Evolutionary conservation across 2,329 filamentous ascomycete species (phyloP).

Genomic region (Xylaria sp.): DNA sequence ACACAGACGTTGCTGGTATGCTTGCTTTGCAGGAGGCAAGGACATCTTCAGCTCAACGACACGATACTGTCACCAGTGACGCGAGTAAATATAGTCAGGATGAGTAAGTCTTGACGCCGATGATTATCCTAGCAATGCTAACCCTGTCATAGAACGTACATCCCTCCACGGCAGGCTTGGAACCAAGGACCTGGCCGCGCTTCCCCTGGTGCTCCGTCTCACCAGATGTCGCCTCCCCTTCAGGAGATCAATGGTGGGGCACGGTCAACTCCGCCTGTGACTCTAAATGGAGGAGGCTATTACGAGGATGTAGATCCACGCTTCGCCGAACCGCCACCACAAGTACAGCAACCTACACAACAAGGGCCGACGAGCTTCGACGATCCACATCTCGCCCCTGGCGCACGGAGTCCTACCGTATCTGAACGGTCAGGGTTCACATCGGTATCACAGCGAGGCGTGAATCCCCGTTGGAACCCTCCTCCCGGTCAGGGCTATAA

Average conservation of each 20-base stretch:
- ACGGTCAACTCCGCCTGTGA: conserved; percentile 50
- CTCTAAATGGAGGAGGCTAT: conserved; percentile 63
- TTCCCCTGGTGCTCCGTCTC: conserved; percentile 59
- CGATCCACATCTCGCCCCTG: conserved; percentile 66
- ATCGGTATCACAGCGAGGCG: conserved; percentile 84
- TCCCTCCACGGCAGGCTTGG: conserved; percentile 68
- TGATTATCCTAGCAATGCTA: conserved; percentile 42
- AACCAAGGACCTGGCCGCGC: conserved; percentile 57
- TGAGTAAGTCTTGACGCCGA: conserved; percentile 67
- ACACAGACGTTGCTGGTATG: conserved; percentile 79
- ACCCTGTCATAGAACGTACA: conserved; percentile 62
- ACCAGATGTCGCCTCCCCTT: conserved; percentile 51
- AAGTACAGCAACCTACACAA: conserved; percentile 43
- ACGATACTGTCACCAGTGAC: conserved; percentile 69
- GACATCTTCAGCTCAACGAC: conserved; percentile 52
- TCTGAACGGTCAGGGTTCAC: conserved; percentile 90
- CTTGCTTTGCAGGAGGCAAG: conserved; percentile 73
- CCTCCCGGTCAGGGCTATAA: conserved; percentile 59
- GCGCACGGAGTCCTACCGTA: conserved; percentile 75
- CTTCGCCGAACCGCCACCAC: conserved; percentile 68
- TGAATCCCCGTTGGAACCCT: conserved; percentile 88
- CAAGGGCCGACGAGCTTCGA: conserved; percentile 65
- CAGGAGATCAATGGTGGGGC: conserved; percentile 54
- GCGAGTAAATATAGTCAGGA: conserved; percentile 78
- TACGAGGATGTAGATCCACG: conserved; percentile 94